Conservation (phyloP, 2,329 filamentous ascomycete genomes). For the Cadophora malorum region DNA sequence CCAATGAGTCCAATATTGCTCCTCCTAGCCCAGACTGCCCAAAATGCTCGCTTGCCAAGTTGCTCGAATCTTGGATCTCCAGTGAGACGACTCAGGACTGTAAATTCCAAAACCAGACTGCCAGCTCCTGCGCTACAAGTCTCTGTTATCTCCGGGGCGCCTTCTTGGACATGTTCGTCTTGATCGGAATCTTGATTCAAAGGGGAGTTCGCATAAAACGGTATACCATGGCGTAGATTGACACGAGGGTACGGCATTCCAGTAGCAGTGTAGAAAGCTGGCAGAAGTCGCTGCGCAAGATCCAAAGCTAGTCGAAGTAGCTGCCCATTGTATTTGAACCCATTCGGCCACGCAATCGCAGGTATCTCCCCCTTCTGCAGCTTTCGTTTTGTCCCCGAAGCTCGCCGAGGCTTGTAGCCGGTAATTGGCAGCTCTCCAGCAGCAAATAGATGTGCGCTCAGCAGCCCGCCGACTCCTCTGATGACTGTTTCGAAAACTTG, state of each 20-base stretch:
- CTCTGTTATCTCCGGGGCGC: constrained; percentile 77
- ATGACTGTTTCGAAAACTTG: constrained; percentile 99
- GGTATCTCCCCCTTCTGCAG: constrained; percentile 53
- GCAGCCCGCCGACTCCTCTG: constrained; percentile 83
- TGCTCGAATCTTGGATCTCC: constrained; percentile 89
- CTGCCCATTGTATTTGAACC: constrained; percentile 86
- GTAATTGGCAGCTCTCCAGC: constrained; percentile 86
- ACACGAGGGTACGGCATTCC: constrained; percentile 95
- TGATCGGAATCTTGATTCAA: constrained; percentile 65
- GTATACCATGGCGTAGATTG: constrained; percentile 88
- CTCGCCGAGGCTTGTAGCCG: constrained; percentile 67
- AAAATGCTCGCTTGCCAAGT: constrained; percentile 89
- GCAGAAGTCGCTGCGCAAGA: constrained; percentile 81
- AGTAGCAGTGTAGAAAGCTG: constrained; percentile 89
- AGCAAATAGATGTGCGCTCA: constrained; percentile 94
- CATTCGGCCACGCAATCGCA: constrained; percentile 75
- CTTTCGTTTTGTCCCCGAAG: constrained; percentile 38
- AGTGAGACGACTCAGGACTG: constrained; percentile 85
- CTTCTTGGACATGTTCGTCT: constrained; percentile 47
- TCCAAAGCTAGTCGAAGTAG: constrained; percentile 88
- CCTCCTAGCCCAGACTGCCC: constrained; percentile 91
- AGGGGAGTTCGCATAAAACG: constrained; percentile 89
- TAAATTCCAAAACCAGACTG: constrained; percentile 92
- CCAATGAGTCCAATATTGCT: constrained; percentile 89
- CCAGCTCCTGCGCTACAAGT: constrained; percentile 98